Conservation (phyloP, 352 stramenopile species). For the Globisporangium perplexum region DNA sequence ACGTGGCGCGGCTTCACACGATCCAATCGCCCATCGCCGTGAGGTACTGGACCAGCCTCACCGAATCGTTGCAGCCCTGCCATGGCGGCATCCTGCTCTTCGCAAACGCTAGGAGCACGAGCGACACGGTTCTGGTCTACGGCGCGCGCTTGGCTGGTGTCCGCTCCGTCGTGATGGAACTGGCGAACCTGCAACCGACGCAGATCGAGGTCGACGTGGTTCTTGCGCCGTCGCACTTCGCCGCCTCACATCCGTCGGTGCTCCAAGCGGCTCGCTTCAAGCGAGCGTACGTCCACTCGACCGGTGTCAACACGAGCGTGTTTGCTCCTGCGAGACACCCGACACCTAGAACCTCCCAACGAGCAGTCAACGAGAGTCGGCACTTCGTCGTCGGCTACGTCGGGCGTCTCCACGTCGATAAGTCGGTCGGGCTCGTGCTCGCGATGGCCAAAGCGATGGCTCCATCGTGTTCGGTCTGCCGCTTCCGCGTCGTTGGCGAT, state of each 20-base stretch:
- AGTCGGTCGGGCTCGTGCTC: constrained; percentile 39
- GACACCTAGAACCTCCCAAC: neutral
- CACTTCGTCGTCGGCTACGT: constrained; percentile 44
- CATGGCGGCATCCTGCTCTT: constrained; percentile 36
- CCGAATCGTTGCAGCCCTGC: constrained; percentile 24
- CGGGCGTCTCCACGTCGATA: constrained; percentile 38
- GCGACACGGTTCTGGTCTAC: constrained; percentile 28
- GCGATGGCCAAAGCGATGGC: constrained; percentile 21
- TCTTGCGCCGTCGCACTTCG: constrained; percentile 49
- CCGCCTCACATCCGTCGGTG: constrained; percentile 37
- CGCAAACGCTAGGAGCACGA: constrained; percentile 28
- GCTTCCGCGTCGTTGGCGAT: constrained; percentile 31
- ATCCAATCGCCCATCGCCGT: constrained; percentile 22
- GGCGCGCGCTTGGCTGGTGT: constrained; percentile 29
- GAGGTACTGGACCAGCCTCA: constrained; percentile 21
- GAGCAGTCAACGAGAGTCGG: neutral
- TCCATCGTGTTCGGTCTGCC: constrained; percentile 16
- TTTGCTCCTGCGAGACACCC: constrained; percentile 24
- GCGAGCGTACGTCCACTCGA: constrained; percentile 28
- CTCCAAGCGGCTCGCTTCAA: constrained; percentile 14
- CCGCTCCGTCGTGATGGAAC: constrained; percentile 38
- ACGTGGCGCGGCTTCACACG: constrained; percentile 6
- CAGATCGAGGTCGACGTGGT: constrained; percentile 34
- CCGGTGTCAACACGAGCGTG: constrained; percentile 28
- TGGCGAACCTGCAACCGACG: constrained; percentile 39